Evolutionary conservation across 208 protist genomes (phyloP), one percentile per base, ranked within the genome.

Genomic region (Naegleria lovaniensis): DNA sequence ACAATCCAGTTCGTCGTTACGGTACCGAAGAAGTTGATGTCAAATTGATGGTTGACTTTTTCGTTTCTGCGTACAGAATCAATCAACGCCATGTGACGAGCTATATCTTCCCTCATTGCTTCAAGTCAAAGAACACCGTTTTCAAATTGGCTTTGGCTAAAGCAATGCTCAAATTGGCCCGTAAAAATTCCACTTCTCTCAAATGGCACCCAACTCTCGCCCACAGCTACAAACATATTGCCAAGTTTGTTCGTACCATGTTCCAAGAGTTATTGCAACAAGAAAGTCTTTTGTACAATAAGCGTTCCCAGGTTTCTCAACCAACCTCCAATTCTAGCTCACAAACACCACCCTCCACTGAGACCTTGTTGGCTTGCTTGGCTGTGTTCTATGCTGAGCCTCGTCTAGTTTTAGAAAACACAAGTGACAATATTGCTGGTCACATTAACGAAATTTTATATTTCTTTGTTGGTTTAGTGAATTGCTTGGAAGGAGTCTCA

Each of bases 391-490:
- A 75, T 40, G 41, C 85, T 40, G 85, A 89, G 22, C 85, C 85
- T 40, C n/a, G 29, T 29, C 29, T 89, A 4, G 41, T 67, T n/a
- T 39, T 89, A 6, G 41, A 89, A 40, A 58, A 58, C 7, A 39
- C 43, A 40, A 67, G 48, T 67, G 85, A 67, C 25, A 48, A n/a
- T 36, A 67, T 29, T 40, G 5, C 13, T n/a, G 36, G 48, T 41
- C 85, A 89, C 36, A 89, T 67, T 67, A 89, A 36, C 15, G 85
- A 89, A 33, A 67, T 89, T 55, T 67, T 89, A n/a, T 89, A 89
- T 25, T 58, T 89, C 11, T 67, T 89, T 29, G 33, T n/a, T 36
- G 41, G 48, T 41, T 58, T 89, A 19, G n/a, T 19, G 6, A 58
- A 55, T 67, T 89, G 85, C 59, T 67, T 89, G 9, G 85, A 41